Base-by-base conservation (phyloP, 2,329 filamentous ascomycete genomes). In the Albophoma yamanashiensis region DNA sequence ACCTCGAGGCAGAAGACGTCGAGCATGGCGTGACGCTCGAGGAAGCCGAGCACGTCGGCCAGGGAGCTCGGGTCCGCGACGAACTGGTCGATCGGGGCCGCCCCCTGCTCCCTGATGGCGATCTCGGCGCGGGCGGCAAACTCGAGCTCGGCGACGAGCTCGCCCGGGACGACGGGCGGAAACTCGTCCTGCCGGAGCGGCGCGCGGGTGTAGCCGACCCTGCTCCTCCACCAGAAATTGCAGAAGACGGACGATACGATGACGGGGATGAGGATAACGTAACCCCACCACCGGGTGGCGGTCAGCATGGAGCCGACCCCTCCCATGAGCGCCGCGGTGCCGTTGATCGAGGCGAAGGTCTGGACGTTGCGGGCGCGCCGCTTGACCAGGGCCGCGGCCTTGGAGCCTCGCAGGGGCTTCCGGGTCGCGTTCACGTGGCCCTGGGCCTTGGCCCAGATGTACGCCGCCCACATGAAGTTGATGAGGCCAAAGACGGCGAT, bases 281-380 rank as follows among this genome's bases (percentile, higher is more conserved):
- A 84, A 2, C 77, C 81, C 74, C 76, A 79, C 81, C 81, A 83
- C 36, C 68, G 65, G 3, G 76, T 78, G 0, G 79, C 76, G 0
- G 79, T 82, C 3, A 82, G 66, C 70, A 83, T 73, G 0, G 79
- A 80, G 2, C 74, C 80, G 1, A 74, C 76, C 7, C 79, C 79
- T 5, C 79, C 78, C 0, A 82, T 64, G 0, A 82, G 58, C 0
- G 79, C 77, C 0, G 76, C 75, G 2, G 74, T 59, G 0, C 78
- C 79, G 52, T 78, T 80, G 40, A 79, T 62, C 2, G 68, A 56
- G 8, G 76, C 75, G 56, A 82, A 81, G 1, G 75, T 64, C 42
- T 78, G 74, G 27, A 82, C 71, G n/a, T 70, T 68, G 34, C 68
- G 71, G 17, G 75, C 74, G 3, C 78, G 72, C 53, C 63, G 59